Evolutionary conservation across 2,329 filamentous ascomycete genomes (phyloP).

Genomic region (Curvularia sp.): DNA sequence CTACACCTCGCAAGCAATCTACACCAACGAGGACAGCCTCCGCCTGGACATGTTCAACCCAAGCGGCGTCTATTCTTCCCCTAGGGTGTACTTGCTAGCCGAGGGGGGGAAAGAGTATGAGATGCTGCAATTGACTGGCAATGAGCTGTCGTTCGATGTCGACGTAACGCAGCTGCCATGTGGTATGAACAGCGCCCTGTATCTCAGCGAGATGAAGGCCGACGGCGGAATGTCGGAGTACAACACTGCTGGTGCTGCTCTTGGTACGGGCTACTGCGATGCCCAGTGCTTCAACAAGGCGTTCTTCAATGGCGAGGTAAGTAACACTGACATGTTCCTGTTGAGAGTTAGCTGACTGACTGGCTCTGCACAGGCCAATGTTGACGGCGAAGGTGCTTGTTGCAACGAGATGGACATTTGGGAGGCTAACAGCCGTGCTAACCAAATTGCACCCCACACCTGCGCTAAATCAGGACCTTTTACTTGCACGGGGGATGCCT

Average conservation of each 20-base stretch:
- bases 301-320: conserved; percentile 48
- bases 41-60: conserved; percentile 53
- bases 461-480: conserved; percentile 57
- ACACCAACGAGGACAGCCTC: conserved; percentile 57
- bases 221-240: conserved; percentile 43
- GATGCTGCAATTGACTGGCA: conserved; percentile 68
- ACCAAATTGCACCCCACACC: conserved; percentile 58
- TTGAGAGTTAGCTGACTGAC: conserved; percentile 47
- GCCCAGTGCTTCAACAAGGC: conserved; percentile 55
- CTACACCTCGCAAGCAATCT: conserved; percentile 63
- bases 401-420: conserved; percentile 65
- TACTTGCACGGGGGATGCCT: conserved; percentile 52
- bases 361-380: conserved; percentile 51
- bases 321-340: conserved; percentile 7
- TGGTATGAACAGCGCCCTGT: conserved; percentile 52
- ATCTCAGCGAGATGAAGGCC: conserved; percentile 50
- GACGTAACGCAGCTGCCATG: conserved; percentile 59
- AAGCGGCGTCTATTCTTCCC: conserved; percentile 50
- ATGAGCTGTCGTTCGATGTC: conserved; percentile 76
- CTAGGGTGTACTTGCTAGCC: conserved; percentile 70
- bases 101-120: conserved; percentile 66
- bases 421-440: conserved; percentile 60
- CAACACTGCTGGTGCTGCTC: conserved; percentile 61
- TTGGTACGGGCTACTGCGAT: conserved; percentile 65
- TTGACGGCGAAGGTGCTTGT: conserved; percentile 56